These are phyloP conservation scores for Talaromyces liani DNA, from an alignment of 495 filamentous ascomycete genomes.

Conservation along the genomic window DNA sequence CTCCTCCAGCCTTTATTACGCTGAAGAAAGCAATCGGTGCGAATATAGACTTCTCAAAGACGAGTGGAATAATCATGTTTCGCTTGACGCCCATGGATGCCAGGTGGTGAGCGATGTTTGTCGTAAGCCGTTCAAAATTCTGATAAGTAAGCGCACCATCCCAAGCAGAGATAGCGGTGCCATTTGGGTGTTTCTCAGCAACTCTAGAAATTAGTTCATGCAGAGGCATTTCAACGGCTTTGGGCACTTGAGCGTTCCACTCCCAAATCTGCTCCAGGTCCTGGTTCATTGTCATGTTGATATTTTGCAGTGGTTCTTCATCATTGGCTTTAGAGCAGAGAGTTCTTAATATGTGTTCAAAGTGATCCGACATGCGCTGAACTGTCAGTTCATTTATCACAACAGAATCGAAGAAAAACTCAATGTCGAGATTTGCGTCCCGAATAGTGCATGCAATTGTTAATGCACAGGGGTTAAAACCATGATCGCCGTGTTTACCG, in stretches of 20 bases:
- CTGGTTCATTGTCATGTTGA: neutral
- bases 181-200: slow-evolving; percentile 20
- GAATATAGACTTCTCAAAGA: slow-evolving; percentile 25
- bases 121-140: slow-evolving; percentile 23
- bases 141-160: slow-evolving; percentile 37
- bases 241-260: slow-evolving; percentile 19
- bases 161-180: slow-evolving; percentile 33
- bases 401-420: neutral
- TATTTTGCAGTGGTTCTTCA: neutral
- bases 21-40: slow-evolving; percentile 36
- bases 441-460: neutral
- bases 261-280: slow-evolving; percentile 12
- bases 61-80: slow-evolving; percentile 14
- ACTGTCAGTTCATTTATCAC: neutral
- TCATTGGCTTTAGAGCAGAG: neutral
- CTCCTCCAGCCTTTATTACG: slow-evolving; percentile 40
- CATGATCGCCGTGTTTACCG: neutral
- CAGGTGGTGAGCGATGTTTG: slow-evolving; percentile 19
- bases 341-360: neutral
- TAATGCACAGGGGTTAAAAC: neutral
- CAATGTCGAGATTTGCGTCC: neutral
- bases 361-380: neutral
- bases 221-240: slow-evolving; percentile 8
- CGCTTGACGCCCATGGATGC: neutral
- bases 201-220: slow-evolving; percentile 22